Evolutionary conservation across 139 green algal genomes (phyloP), one percentile per base, ranked within the genome.

Genomic region (Mesotaenium endlicherianum): DNA sequence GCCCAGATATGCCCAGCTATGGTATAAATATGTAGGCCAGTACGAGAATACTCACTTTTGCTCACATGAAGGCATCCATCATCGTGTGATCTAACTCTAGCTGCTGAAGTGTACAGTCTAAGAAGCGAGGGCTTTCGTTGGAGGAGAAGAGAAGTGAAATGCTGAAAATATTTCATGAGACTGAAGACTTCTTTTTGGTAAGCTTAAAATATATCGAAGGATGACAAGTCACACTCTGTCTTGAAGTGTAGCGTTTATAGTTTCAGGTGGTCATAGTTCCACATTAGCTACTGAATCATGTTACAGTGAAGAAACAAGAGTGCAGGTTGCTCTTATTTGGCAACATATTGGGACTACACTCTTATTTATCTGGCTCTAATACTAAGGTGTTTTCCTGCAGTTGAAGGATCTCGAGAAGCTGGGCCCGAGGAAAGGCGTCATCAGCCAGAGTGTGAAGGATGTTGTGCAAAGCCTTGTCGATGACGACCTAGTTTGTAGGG

Each of bases 401-500:
- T 64, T 91, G 26, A 89, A 91, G 41, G 84, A 89, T 20, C 14
- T 91, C n/a, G 88, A 91, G 83, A 88, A 85, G 39, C 50, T 74
- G 50, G 88, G 77, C 31, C 1, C 68, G 34, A 87, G 78, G 39
- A 75, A 70, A 4, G 88, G 88, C 0, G 80, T 91, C 36, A 82
- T 88, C 6, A 83, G 58, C 57, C 84, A 91, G 60, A 36, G 43
- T 3, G 84, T 91, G 60, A 89, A 89, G 44, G 88, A 91, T 26
- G 80, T 91, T 5, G 31, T 91, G n/a, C 84, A 91, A 38, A 70
- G 39, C 14, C 75, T 91, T 31, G 41, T 89, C 1, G 88, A 91
- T 67, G 88, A 91, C 58, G 77, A 88, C 47, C 47, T 91, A 14
- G 88, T 91, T 6, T 75, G 75, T 2, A 83, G 45, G 16, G 80